A percentile compares a stretch with the other conserved stretches of the same genome.
These are phyloP conservation scores for Claviceps spartinae DNA, from an alignment of 2,329 filamentous ascomycete genomes.

Conservation along the genomic window DNA sequence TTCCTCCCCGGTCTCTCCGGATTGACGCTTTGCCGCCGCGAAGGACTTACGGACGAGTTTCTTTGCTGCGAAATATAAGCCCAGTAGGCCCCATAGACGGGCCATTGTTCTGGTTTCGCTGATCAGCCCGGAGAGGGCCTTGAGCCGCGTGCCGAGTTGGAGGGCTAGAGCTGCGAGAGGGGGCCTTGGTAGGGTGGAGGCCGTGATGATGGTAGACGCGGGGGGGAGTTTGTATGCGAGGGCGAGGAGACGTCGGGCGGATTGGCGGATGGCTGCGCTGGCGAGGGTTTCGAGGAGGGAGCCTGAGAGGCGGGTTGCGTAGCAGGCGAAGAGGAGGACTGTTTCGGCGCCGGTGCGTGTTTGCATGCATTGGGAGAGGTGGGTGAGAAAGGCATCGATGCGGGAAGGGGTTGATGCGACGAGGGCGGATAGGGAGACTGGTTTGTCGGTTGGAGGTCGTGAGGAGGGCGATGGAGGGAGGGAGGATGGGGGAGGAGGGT, in stretches of 20 bases:
- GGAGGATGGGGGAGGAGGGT: not conserved
- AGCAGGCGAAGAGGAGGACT: constrained; percentile 55
- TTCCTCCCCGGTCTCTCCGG: constrained; percentile 12
- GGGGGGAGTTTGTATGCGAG: constrained; percentile 37
- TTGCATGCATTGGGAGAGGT: constrained; percentile 49
- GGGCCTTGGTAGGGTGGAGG: constrained; percentile 20
- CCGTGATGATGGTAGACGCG: constrained; percentile 33
- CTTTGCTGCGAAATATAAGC: constrained; percentile 56
- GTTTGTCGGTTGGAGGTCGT: constrained; percentile 3
- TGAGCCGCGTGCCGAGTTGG: constrained; percentile 38
- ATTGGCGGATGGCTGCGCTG: constrained; percentile 41
- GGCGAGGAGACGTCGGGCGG: constrained; percentile 37
- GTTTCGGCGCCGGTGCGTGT: constrained; percentile 58
- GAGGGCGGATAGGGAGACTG: constrained; percentile 6
- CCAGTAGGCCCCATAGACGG: constrained; percentile 64
- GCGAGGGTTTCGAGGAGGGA: constrained; percentile 38
- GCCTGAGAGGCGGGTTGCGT: constrained; percentile 45
- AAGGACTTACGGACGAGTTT: constrained; percentile 26
- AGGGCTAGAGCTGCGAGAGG: constrained; percentile 31
- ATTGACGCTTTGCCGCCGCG: constrained; percentile 5
- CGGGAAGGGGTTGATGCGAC: constrained; percentile 11
- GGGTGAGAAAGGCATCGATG: constrained; percentile 39
- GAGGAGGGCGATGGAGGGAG: constrained; percentile 4
- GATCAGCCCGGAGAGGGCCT: constrained; percentile 50
- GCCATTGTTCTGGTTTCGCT: constrained; percentile 59